Evolutionary conservation across 1,139 yeast species (phyloP), one percentile per base, ranked within the genome.

Genomic region (Arxiozyma slooffiae): DNA sequence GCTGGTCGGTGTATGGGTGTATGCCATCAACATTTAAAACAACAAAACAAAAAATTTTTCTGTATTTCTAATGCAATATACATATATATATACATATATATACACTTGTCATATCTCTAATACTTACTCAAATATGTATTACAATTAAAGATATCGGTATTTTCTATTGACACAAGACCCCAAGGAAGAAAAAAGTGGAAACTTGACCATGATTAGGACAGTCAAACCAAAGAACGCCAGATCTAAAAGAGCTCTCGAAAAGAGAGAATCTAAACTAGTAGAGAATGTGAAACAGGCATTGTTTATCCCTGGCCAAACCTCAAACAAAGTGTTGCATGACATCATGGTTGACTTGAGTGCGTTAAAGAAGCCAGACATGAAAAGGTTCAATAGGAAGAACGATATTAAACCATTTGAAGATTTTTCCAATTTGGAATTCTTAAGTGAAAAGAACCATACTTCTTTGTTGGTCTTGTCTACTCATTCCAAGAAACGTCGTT

Each of bases 391-490:
- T 50, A 86, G 85, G 69, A 90, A 88, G 74, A 92, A 92, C 64
- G 92, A 87, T 49, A 76, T 92, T 55, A 78, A 85, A 62, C 98
- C 98, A 14, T 92, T 92, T 69, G 99, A 92, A 69, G 97, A 94
- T 65, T 77, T 88, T n/a, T 65, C 83, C 6, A 79, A 84, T 43
- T 71, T 94, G 53, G 98, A 94, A 69, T 92, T 94, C 63, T 86
- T 90, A 67, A 77, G 96, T 56, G 96, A 90, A 68, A 94, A 92
- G 76, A 94, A 92, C 68, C 98, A 92, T 69, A 71, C 85, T 46
- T 88, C 97, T 2, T 72, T 92, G 56, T 68, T 92, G 64, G 95
- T 92, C n/a, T 75, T 90, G 52, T 79, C 90, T 7, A 76, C 88
- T 20, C 80, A 80, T 69, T 88, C 87, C 66, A 94, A 92, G 70